A percentile compares a stretch with the other conserved stretches of the same genome.
These are phyloP conservation scores for Pichia rugopelliculosa DNA, from an alignment of 805 yeast genomes.

Conservation along the genomic window DNA sequence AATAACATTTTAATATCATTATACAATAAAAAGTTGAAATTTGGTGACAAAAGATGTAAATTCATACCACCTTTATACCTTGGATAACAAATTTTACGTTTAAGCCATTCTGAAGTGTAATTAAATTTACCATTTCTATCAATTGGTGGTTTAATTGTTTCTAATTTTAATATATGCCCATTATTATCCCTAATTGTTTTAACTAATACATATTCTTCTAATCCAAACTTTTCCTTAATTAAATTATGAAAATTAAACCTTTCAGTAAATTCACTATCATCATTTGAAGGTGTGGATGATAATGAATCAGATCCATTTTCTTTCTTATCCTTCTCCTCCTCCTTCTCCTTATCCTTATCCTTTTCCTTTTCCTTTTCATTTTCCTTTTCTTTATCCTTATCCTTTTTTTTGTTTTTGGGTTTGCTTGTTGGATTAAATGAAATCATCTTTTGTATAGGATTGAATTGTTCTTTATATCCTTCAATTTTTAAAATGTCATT, in stretches of 20 bases:
- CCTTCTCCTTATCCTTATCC: background rate
- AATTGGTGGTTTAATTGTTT: conserved; percentile 21
- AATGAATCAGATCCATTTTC: no score
- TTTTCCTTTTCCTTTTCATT: background rate
- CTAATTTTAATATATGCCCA: conserved; percentile 33
- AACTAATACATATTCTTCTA: conserved; percentile 27
- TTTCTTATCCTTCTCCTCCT: background rate
- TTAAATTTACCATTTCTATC: conserved; percentile 9
- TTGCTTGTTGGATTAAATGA: background rate
- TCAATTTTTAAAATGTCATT: conserved; percentile 6
- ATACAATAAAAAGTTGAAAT: conserved; percentile 20
- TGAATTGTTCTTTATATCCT: conserved; percentile 8
- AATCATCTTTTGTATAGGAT: conserved; percentile 3
- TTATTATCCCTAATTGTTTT: conserved; percentile 33
- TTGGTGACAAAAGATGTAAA: conserved; percentile 25
- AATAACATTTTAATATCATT: conserved; percentile 25
- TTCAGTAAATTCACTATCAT: background rate
- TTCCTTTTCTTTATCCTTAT: background rate
- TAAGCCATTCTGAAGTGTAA: conserved; percentile 30
- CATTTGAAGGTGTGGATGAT: background rate
- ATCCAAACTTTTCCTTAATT: conserved; percentile 12
- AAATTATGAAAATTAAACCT: conserved; percentile 16
- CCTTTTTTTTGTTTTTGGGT: background rate
- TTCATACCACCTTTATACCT: conserved; percentile 40
- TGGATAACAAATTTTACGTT: conserved; percentile 35